Evolutionary conservation across 2,329 filamentous ascomycete species (phyloP).

Genomic region (Alternaria dauci): DNA sequence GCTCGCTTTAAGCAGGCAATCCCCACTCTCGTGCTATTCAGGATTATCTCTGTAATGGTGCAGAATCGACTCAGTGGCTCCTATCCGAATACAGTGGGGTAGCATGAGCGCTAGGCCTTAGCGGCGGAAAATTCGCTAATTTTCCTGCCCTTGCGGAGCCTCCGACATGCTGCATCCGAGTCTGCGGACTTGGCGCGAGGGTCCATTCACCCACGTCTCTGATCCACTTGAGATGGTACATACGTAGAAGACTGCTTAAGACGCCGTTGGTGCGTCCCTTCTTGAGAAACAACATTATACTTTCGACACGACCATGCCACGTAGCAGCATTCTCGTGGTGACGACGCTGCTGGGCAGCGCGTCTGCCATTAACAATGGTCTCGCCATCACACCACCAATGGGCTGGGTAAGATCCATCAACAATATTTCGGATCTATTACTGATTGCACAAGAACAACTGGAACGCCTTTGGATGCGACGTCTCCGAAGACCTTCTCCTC

Average conservation of each 20-base stretch:
- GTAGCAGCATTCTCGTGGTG: constrained; percentile 19
- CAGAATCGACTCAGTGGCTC: not conserved
- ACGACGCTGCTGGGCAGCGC: constrained; percentile 24
- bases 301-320: constrained; percentile 19
- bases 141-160: constrained; percentile 19
- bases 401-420: constrained; percentile 25
- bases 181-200: constrained; percentile 5
- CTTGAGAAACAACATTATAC: not conserved
- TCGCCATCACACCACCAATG: constrained; percentile 35
- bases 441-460: constrained; percentile 30
- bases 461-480: constrained; percentile 39
- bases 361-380: constrained; percentile 35
- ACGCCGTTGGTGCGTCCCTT: not conserved
- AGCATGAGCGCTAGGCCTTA: constrained; percentile 3
- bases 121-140: constrained; percentile 32
- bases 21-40: constrained; percentile 34
- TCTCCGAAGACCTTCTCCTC: constrained; percentile 40
- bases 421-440: not conserved
- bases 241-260: constrained; percentile 12
- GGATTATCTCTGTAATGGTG: constrained; percentile 17
- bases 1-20: constrained; percentile 34
- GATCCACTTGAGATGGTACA: constrained; percentile 4
- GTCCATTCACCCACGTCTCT: not conserved
- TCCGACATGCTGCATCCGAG: constrained; percentile 13
- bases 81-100: not conserved